Base-by-base conservation (phyloP, 768 basidiomycete species). In the Exidia glandulosa region DNA sequence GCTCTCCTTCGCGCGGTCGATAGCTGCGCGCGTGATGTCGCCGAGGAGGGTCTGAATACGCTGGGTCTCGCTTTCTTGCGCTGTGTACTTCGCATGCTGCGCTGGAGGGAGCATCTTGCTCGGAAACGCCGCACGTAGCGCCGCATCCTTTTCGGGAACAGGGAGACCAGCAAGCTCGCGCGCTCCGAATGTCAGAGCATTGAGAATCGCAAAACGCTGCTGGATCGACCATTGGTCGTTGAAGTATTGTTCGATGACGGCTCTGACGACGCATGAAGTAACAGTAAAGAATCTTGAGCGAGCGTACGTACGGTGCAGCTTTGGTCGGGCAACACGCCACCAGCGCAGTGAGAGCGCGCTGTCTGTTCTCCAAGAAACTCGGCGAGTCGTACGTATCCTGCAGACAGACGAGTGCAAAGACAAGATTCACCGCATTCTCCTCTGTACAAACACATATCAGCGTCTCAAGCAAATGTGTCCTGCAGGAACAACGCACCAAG, bases 221-320 rank as follows among this genome's bases (percentile, higher is more conserved):
- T 85, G 80, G 19, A 83, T 81, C 0, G 96, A 94, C 71, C 95
- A 96, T 63, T 95, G 91, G 55, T 88, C 89, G 65, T 86, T 86
- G 76, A 98, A 99, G 72, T 93, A 94, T 67, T 96, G 90, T 69
- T 95, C 92, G 57, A 91, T 85, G 10, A 97, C 75, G 33, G 82
- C 79, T 2, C 94, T 96, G 67, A 10, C 6, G 16, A 2, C 34
- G 10, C 32, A 13, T 12, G 16, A 64, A 6, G 62, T 32, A 27
- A 57, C 4, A 9, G 34, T 27, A 57, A 50, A 19, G 32, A 19
- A 33, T 59, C 25, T 60, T 19, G 48, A 2, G 27, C 23, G 48
- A 25, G 13, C 10, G 16, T 54, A 81, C 93, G 67, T 69, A 98
- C 94, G 85, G 87, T 1, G 92, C 85, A 45, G 87, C 84, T 59